Conservation (phyloP, 2,329 filamentous ascomycete genomes). For the Zasmidium angulare region DNA sequence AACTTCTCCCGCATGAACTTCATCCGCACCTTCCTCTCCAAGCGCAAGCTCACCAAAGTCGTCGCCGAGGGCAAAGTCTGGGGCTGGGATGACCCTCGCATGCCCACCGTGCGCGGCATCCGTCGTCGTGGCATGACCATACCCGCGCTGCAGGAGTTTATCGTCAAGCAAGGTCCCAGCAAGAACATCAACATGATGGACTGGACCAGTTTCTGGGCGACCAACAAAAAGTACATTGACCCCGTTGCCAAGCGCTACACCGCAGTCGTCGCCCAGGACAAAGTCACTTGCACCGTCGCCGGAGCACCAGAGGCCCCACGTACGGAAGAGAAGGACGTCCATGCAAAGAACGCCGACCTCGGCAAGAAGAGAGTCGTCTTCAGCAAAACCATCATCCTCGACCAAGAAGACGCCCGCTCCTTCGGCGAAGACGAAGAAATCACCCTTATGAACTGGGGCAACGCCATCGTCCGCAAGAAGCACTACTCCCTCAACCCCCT, state of each 20-base stretch:
- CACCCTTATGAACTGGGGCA: constrained; percentile 96
- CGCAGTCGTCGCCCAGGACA: constrained; percentile 65
- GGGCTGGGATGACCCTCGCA: constrained; percentile 84
- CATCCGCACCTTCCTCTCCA: constrained; percentile 76
- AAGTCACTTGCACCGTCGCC: constrained; percentile 50
- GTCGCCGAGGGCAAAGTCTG: constrained; percentile 74
- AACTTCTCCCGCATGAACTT: constrained; percentile 85
- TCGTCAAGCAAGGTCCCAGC: constrained; percentile 78
- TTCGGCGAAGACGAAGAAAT: constrained; percentile 88
- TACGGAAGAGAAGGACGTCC: constrained; percentile 76
- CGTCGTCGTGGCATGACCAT: constrained; percentile 77
- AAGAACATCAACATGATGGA: constrained; percentile 83
- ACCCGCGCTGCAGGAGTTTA: constrained; percentile 76
- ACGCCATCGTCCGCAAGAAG: constrained; percentile 69
- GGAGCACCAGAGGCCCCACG: constrained; percentile 43
- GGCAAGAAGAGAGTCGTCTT: constrained; percentile 84
- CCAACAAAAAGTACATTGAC: constrained; percentile 55
- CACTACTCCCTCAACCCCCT: constrained; percentile 49
- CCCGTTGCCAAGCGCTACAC: constrained; percentile 50
- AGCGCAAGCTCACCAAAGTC: constrained; percentile 81
- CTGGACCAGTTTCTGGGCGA: constrained; percentile 65
- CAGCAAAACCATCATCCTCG: constrained; percentile 72
- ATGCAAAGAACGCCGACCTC: constrained; percentile 82
- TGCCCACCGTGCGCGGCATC: constrained; percentile 81
- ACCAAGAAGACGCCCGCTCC: constrained; percentile 79